Evolutionary conservation across 306 rosid genomes (phyloP).

Genomic region (Trichosanthes cucumerina): DNA sequence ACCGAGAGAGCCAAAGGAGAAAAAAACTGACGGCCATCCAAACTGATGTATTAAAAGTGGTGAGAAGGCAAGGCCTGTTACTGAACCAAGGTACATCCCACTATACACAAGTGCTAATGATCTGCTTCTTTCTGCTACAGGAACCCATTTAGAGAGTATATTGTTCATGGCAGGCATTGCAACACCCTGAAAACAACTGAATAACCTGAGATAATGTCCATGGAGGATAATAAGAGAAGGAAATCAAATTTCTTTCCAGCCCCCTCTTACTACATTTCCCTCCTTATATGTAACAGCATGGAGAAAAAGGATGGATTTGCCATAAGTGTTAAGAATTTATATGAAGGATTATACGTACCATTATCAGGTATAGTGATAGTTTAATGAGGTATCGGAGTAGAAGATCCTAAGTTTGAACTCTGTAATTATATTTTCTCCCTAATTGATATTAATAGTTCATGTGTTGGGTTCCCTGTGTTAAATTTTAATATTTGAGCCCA

Average conservation of each 20-base stretch:
- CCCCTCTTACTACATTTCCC: neutral
- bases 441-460: neutral
- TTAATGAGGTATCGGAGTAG: neutral
- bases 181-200: conserved; percentile 57
- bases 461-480: neutral
- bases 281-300: neutral
- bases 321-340: neutral
- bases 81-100: conserved; percentile 99
- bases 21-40: conserved; percentile 99
- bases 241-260: neutral
- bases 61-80: conserved; percentile 93
- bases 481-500: neutral
- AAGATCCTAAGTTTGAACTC: neutral
- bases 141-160: conserved; percentile 92
- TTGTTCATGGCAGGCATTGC: conserved; percentile 99
- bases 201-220: neutral
- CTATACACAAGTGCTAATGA: conserved; percentile 91
- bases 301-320: neutral
- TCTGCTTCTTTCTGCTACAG: conserved; percentile 94
- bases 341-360: neutral
- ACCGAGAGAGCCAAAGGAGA: conserved; percentile 95
- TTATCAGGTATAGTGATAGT: neutral
- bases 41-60: conserved; percentile 76
- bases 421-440: neutral
- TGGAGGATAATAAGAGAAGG: neutral